Evolutionary conservation across 345 rosid species (phyloP).

Genomic region (Syzygium aromaticum): DNA sequence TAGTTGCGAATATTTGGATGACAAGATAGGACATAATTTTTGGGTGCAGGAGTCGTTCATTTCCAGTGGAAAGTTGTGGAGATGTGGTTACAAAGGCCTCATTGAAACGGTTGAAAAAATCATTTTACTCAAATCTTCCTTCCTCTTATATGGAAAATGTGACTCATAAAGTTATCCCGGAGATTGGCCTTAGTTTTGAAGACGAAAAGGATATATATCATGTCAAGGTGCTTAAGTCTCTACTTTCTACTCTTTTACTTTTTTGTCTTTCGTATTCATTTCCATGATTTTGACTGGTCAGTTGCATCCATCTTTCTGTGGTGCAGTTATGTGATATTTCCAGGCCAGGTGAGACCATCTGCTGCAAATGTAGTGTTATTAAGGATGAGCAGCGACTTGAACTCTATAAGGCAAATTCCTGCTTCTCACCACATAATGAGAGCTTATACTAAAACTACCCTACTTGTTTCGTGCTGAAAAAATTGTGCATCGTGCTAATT

Average conservation of each 20-base stretch:
- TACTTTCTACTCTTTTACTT: not conserved
- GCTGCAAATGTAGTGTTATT: not conserved
- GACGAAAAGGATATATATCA: conserved; percentile 39
- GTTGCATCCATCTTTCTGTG: not conserved
- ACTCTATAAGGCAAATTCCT: not conserved
- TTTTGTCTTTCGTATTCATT: not conserved
- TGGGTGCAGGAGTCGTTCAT: conserved; percentile 17
- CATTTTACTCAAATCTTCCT: conserved; percentile 34
- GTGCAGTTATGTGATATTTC: not conserved
- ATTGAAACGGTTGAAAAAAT: conserved; percentile 13
- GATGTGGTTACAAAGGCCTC: conserved; percentile 16
- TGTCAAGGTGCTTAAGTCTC: conserved; percentile 46
- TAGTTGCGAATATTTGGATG: not conserved
- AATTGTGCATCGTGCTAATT: too few relatives aligned
- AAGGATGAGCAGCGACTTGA: not conserved
- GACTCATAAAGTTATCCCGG: conserved; percentile 19
- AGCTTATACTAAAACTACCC: not conserved
- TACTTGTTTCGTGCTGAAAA: not conserved
- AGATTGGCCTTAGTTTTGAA: conserved; percentile 21
- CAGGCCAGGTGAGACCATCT: not conserved
- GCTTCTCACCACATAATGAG: not conserved
- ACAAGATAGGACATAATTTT: not conserved
- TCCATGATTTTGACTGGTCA: not conserved
- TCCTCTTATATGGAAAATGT: conserved; percentile 23
- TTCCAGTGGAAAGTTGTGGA: conserved; percentile 4